Conservation (phyloP, 73 alveolate species). For the Tetrahymena malaccensis region DNA sequence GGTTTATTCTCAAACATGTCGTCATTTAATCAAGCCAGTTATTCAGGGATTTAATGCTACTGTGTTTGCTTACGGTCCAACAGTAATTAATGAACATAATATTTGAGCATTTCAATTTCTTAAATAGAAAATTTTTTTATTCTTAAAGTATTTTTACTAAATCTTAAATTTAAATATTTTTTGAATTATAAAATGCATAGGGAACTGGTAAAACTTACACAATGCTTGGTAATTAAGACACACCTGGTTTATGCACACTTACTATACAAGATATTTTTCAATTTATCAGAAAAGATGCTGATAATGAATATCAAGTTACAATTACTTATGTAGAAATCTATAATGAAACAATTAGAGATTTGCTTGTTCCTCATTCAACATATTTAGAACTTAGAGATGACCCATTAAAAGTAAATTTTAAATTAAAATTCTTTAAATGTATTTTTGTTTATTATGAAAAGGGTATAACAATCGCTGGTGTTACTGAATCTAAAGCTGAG, state of each 20-base stretch:
- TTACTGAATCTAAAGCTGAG: constrained; percentile 77
- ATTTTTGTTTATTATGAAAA: background rate
- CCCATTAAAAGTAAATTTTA: constrained; percentile 36
- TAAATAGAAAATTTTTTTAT: background rate
- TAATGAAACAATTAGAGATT: constrained; percentile 89
- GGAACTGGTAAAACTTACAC: constrained; percentile 98
- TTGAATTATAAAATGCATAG: background rate
- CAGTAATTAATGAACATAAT: background rate
- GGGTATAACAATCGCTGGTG: constrained; percentile 84
- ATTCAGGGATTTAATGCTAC: constrained; percentile 87
- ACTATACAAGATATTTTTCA: constrained; percentile 78
- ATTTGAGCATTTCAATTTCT: background rate
- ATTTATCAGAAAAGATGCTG: constrained; percentile 47
- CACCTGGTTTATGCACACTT: constrained; percentile 84
- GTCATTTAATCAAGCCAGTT: constrained; percentile 70
- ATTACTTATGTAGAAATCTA: constrained; percentile 57
- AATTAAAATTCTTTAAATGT: background rate
- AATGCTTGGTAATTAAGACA: constrained; percentile 82
- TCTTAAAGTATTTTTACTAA: background rate
- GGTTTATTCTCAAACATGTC: constrained; percentile 68
- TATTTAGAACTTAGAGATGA: constrained; percentile 90
- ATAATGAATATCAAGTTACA: constrained; percentile 22
- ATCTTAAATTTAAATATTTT: background rate
- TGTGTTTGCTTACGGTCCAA: constrained; percentile 94
- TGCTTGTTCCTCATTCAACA: constrained; percentile 63